Evolutionary conservation across 495 filamentous ascomycete genomes (phyloP), one percentile per base, ranked within the genome.

Genomic region (Pyrenopolyporus hunteri): DNA sequence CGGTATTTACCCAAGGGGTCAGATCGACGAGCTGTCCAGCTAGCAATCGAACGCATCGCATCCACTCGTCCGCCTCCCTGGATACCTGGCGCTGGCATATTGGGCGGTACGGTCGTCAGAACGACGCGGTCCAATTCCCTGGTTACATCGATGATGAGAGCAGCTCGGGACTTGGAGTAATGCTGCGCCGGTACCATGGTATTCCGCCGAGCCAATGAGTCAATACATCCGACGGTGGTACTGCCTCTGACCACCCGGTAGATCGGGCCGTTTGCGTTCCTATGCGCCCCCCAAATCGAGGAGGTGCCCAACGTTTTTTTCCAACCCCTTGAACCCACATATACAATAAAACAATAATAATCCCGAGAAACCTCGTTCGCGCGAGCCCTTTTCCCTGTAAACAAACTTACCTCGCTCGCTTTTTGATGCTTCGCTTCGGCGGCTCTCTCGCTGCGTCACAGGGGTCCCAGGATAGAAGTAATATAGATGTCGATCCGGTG

Each of bases 191-290:
- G 55, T 50, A 49, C 19, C 48, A 49, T 55, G 43, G 44, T 59
- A 59, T 65, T 55, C 16, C 49, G 54, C 62, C 56, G 62, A 65
- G 45, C 62, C 62, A 56, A 59, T 56, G 50, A 51, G 45, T 44
- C 61, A n/a, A 55, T 49, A n/a, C n/a, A 55, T 56, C 50, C 45
- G 56, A 50, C 56, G 56, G 62, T 65, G n/a, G 62, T 59, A 65
- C 62, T 59, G 62, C 62, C 51, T 59, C 56, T 65, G 31, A 51
- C 44, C 56, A 54, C 29, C 55, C 50, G 50, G 56, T 54, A 49
- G 37, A 56, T 65, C 62, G 62, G 62, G 26, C 62, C 62, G 62
- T 57, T 57, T 63, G 31, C 11, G 19, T 37, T 23, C 20, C 3
- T 33, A 44, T 59, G 51, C 47, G 7, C 2, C 8, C 50, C 55